Evolutionary conservation across 495 filamentous ascomycete genomes (phyloP), one percentile per base, ranked within the genome.

Genomic region (Penicillium coprophilum): DNA sequence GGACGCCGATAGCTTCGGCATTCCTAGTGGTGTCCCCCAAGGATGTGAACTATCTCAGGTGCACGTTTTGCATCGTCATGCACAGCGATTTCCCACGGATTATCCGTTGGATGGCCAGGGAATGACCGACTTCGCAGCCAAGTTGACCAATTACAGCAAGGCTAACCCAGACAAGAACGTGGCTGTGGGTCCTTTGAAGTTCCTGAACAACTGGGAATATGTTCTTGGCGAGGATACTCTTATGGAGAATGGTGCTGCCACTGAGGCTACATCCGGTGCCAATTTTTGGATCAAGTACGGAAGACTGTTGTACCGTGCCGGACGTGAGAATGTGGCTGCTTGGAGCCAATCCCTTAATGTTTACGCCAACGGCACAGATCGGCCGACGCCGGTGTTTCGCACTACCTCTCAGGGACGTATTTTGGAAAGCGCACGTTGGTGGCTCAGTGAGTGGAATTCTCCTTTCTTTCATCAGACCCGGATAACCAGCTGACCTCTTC

Each of bases 41-140:
- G 80, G 77, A 31, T 83, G 80, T 62, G 78, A 82, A 31, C 55
- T 82, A 34, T 77, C 80, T 54, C 79, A 81, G 49, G 78, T 67
- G 15, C 76, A 80, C 45, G 63, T 70, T 24, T 65, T 83, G 12
- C 80, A 82, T 52, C 71, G 80, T 28, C 80, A 82, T 62, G 78
- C 79, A 2, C 71, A 83, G 53, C 73, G 79, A 20, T 82, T 78
- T 45, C 78, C 78, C 0, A 78, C 73, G 0, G 30, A 61, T 28
- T 61, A 59, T 38, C 61, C 58, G 4, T 68, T 78, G 20, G 80
- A 83, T 56, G 77, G 75, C 11, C 62, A 47, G 21, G 77, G 77
- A 50, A 77, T 81, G 59, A 63, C 71, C 28, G 61, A 66, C 34
- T 82, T 83, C 50, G 73, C 68, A 0, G 46, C 65, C 9, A 82